Conservation (phyloP, 2,329 filamentous ascomycete genomes). For the Calonectria pauciramosa region DNA sequence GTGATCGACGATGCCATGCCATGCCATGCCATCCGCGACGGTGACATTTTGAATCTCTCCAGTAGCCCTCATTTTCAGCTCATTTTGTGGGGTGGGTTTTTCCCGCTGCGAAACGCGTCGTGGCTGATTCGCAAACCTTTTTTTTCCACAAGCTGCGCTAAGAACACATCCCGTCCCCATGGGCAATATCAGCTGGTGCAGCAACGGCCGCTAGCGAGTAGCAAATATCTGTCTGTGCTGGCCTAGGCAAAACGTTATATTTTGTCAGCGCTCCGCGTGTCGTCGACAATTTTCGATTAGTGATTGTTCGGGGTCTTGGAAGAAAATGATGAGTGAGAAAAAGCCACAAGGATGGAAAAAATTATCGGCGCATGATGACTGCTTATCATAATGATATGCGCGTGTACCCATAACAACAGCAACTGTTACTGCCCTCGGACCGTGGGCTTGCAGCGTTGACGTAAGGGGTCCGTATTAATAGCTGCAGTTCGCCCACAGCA, state of each 20-base stretch:
- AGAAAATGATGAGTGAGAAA: not conserved
- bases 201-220: not conserved
- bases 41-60: not conserved
- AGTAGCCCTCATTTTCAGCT: too few species aligned
- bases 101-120: not conserved
- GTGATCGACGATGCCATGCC: not conserved
- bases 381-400: not conserved
- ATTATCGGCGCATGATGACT: not conserved
- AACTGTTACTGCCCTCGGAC: not conserved
- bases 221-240: not conserved
- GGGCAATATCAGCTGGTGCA: not conserved
- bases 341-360: not conserved
- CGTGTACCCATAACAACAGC: not conserved
- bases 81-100: constrained; percentile 4
- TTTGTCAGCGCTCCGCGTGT: not conserved
- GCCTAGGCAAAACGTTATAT: not conserved
- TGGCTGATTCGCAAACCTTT: not conserved
- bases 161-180: not conserved
- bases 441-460: not conserved
- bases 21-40: not conserved
- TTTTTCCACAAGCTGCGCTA: not conserved
- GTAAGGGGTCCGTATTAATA: not conserved
- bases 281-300: not conserved
- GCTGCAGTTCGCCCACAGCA: not conserved
- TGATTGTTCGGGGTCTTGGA: not conserved